Evolutionary conservation across 257 asterid genomes (phyloP).

Genomic region (Gentiana macrophylla): DNA sequence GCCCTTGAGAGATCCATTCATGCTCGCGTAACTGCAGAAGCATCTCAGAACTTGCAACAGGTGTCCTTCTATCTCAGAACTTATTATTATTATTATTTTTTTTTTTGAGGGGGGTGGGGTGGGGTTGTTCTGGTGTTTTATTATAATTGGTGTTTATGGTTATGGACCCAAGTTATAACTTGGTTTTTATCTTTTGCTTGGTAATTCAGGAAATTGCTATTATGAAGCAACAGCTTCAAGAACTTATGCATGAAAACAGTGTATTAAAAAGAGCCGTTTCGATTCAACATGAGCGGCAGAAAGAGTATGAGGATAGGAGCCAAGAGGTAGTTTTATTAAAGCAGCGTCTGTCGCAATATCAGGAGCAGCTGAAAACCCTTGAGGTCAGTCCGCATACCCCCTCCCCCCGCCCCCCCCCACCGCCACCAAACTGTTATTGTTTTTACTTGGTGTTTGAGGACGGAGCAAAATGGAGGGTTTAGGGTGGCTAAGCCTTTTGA

Average conservation of each 20-base stretch:
- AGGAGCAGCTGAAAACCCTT: slow-evolving; percentile 86
- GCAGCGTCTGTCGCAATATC: slow-evolving; percentile 72
- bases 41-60: slow-evolving; percentile 56
- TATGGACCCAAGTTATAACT: not conserved
- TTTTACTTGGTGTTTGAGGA: not conserved
- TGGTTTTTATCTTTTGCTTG: not conserved
- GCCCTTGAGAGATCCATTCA: slow-evolving; percentile 34
- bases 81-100: not conserved
- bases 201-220: slow-evolving; percentile 45
- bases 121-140: not conserved
- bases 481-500: too few relatives aligned
- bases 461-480: not conserved
- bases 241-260: slow-evolving; percentile 55
- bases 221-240: slow-evolving; percentile 75
- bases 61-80: slow-evolving; percentile 18
- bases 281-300: slow-evolving; percentile 78
- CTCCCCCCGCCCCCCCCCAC: not conserved
- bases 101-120: not conserved
- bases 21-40: slow-evolving; percentile 39
- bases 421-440: not conserved
- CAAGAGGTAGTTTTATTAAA: slow-evolving; percentile 75
- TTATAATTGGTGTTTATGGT: not conserved
- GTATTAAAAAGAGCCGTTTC: slow-evolving; percentile 75
- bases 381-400: slow-evolving; percentile 42
- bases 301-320: slow-evolving; percentile 69